Conservation (phyloP, 148 eudicot species). For the Fagopyrum tataricum region DNA sequence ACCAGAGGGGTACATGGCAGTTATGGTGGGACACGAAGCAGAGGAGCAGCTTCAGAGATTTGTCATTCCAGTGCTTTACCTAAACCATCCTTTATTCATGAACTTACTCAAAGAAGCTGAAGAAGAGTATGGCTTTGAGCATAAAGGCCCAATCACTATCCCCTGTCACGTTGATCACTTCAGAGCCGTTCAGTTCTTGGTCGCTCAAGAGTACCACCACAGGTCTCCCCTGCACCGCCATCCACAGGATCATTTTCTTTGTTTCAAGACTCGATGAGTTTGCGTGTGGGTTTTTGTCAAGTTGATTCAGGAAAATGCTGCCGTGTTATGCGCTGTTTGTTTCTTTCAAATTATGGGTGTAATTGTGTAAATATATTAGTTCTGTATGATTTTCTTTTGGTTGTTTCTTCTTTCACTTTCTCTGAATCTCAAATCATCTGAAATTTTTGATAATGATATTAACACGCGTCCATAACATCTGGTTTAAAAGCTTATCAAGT, state of each 20-base stretch:
- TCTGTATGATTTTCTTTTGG: no score
- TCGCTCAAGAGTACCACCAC: constrained; percentile 25
- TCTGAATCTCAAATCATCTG: no score
- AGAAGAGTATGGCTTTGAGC: constrained; percentile 50
- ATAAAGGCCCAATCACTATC: constrained; percentile 44
- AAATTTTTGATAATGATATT: no score
- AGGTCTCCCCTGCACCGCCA: not conserved
- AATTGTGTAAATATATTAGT: not conserved
- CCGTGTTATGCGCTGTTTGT: no score
- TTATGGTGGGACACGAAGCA: constrained; percentile 32
- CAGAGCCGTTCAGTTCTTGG: constrained; percentile 25
- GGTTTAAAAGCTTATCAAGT: no score
- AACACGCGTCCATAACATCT: no score
- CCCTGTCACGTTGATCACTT: constrained; percentile 48
- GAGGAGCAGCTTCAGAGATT: constrained; percentile 40
- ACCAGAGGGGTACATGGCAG: constrained; percentile 46
- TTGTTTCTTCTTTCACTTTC: no score
- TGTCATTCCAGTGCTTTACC: constrained; percentile 38
- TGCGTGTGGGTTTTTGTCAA: not conserved
- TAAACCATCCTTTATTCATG: constrained; percentile 48
- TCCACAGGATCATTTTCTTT: not conserved
- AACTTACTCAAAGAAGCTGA: constrained; percentile 46
- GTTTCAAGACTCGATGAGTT: not conserved
- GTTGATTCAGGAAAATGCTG: not conserved
- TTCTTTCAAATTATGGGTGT: no score